Evolutionary conservation across 2,329 filamentous ascomycete genomes (phyloP).

Genomic region (Zelopaecilomyces penicillatus): DNA sequence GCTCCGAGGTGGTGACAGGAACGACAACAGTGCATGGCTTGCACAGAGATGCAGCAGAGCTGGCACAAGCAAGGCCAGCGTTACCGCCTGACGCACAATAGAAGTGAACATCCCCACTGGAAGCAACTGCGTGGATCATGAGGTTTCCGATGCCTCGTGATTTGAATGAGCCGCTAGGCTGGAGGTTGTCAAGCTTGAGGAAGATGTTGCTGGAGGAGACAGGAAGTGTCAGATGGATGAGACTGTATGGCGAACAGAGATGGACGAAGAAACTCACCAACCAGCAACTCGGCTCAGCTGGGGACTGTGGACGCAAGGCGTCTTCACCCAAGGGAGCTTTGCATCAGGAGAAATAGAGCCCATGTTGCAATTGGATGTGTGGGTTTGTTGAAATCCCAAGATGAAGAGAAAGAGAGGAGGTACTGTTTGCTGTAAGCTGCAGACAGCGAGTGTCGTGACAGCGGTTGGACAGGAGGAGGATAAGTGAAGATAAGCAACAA

Average conservation of each 20-base stretch:
- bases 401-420: too few relatives aligned
- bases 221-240: conserved; percentile 1
- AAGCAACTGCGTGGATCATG: conserved; percentile 37
- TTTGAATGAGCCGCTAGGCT: conserved; percentile 82
- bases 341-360: conserved; percentile 30
- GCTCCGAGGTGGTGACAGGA: conserved; percentile 52
- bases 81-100: conserved; percentile 78
- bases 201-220: conserved; percentile 54
- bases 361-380: conserved; percentile 21
- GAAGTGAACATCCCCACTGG: conserved; percentile 49
- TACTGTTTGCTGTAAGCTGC: too few relatives aligned
- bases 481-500: background rate
- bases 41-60: conserved; percentile 56
- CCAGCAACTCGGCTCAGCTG: conserved; percentile 61
- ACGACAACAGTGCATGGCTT: conserved; percentile 69
- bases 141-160: conserved; percentile 68
- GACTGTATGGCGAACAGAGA: background rate
- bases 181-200: conserved; percentile 77
- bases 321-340: conserved; percentile 58
- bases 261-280: conserved; percentile 44
- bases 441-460: too few relatives aligned
- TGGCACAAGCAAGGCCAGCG: conserved; percentile 73
- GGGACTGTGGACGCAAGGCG: conserved; percentile 60
- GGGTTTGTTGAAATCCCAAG: too few relatives aligned
- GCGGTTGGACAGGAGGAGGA: background rate